Evolutionary conservation across 2,329 filamentous ascomycete species (phyloP), one percentile per base, ranked within the genome.

Genomic region (Thielaviopsis euricoi): DNA sequence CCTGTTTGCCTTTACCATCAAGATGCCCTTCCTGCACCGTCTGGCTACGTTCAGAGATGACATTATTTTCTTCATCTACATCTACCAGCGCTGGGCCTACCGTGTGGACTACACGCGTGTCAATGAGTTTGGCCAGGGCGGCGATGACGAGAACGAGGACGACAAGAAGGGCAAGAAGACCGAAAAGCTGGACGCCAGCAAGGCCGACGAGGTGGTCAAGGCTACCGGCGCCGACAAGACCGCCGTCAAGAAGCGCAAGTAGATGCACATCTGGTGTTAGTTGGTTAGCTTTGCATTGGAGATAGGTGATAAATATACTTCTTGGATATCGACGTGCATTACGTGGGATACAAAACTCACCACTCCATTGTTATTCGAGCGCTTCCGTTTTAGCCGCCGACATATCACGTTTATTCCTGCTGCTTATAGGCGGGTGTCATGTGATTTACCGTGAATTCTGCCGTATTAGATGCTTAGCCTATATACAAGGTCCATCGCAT

Each of bases 111-210:
- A 91, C 73, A 85, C 79, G 12, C 82, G 93, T 62, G 86, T 98
- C 67, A 98, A 98, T 70, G 93, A 98, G 71, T 98, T 97, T 68
- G 93, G 93, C 9, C 93, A 97, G 75, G 93, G 91, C 40, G 93
- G 93, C n/a, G 91, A 94, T n/a, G 86, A 88, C 25, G 87, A 89
- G 22, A 79, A 81, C 40, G 77, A 77, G 52, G 66, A 70, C 61
- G 19, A 49, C 10, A 43, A 57, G 55, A 52, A 57, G 25, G 29
- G 51, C 33, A 63, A 63, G 12, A 66, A 68, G 22, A 68, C 70
- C 63, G 66, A 67, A 6, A 70, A 69, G 23, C 68, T 73, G 56
- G 71, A 75, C 66, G 66, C 66, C 5, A 70, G 71, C 43, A 69
- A 71, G 64, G 64, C 67, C 1, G 69, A 68, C 6, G 71, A 65